A percentile compares a stretch with the other conserved stretches of the same genome.
Evolutionary conservation across 768 basidiomycete species (phyloP).

Genomic region (Pleurotus ostreatus): DNA sequence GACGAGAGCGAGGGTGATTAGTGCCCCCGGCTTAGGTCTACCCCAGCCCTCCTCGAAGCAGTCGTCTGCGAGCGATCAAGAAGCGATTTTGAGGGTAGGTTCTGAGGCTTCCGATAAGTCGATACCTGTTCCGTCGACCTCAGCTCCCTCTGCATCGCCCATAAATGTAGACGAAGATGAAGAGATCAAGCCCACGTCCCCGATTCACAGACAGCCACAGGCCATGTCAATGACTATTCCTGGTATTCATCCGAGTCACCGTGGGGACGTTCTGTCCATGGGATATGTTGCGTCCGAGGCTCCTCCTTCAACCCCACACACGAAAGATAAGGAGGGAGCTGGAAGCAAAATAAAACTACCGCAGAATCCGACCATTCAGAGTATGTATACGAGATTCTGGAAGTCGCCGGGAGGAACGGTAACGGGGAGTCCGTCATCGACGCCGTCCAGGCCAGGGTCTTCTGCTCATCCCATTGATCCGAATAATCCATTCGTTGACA

Average conservation of each 20-base stretch:
- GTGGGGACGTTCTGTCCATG: constrained; percentile 83
- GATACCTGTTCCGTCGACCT: constrained; percentile 6
- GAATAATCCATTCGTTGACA: constrained; percentile 16
- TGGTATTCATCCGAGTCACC: constrained; percentile 80
- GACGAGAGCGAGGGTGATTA: background rate
- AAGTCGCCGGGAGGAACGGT: constrained; percentile 39
- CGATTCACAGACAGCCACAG: constrained; percentile 60
- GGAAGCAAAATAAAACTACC: constrained; percentile 11
- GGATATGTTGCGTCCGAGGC: constrained; percentile 61
- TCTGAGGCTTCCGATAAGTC: constrained; percentile 1
- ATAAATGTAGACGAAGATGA: constrained; percentile 28
- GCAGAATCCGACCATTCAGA: constrained; percentile 58
- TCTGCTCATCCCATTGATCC: constrained; percentile 10
- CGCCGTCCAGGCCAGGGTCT: background rate
- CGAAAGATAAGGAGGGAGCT: constrained; percentile 26
- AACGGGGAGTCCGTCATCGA: background rate
- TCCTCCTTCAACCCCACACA: constrained; percentile 24
- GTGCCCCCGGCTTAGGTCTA: background rate
- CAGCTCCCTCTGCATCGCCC: constrained; percentile 32
- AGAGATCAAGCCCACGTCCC: constrained; percentile 23
- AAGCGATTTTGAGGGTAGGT: background rate
- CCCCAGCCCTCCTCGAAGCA: background rate
- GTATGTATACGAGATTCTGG: constrained; percentile 67
- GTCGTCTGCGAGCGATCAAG: background rate
- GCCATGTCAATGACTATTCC: constrained; percentile 84